Evolutionary conservation across 805 yeast genomes (phyloP).

Genomic region (Candida chauliodis): DNA sequence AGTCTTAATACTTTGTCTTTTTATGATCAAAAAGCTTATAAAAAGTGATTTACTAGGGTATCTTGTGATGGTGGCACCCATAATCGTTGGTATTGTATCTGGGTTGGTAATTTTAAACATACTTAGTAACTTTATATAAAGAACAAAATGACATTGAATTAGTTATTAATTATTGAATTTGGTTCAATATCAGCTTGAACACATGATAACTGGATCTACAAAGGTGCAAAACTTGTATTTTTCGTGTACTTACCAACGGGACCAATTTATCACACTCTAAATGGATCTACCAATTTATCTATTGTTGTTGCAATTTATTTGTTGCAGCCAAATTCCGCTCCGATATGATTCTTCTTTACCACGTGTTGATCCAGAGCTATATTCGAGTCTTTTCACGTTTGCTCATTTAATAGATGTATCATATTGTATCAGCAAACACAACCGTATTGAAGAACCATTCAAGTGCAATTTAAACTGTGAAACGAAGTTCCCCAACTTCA

Average conservation of each 20-base stretch:
- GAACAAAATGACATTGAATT: too few relatives aligned
- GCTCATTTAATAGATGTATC: conserved; percentile 43
- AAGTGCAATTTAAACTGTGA: conserved; percentile 36
- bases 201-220: too few relatives aligned
- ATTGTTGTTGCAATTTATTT: background rate
- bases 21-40: too few relatives aligned
- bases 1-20: too few relatives aligned
- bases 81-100: conserved; percentile 1
- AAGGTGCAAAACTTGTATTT: too few relatives aligned
- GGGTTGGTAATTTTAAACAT: conserved; percentile 4
- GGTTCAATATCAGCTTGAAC: too few relatives aligned
- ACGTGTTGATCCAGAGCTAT: conserved; percentile 18
- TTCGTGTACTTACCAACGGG: background rate
- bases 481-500: conserved; percentile 30
- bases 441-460: conserved; percentile 34
- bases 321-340: background rate
- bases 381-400: conserved; percentile 29
- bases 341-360: background rate
- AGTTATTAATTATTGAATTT: too few relatives aligned
- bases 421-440: conserved; percentile 34
- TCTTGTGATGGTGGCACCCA: background rate
- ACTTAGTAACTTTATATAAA: background rate
- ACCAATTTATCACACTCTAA: background rate
- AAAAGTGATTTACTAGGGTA: too few relatives aligned
- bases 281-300: background rate